Evolutionary conservation across 2,329 filamentous ascomycete species (phyloP), one percentile per base, ranked within the genome.

Genomic region (Blastomyces silverae): DNA sequence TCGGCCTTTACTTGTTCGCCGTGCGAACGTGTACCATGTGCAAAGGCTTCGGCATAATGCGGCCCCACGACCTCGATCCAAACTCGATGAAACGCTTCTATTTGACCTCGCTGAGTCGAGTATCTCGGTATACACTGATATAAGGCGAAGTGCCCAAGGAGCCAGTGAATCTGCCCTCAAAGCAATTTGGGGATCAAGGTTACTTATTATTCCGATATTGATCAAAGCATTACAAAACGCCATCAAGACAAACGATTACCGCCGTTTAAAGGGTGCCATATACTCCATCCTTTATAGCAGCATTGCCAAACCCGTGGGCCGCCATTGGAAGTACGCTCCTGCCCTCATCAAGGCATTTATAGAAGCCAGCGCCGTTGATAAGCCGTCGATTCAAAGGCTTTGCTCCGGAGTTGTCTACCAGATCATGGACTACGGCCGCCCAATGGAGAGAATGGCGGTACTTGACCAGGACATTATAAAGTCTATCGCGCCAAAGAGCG

Each of bases 31-130:
- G 1, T 99, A 99, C 74, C 92, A 97, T 72, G 83, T 97, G 64
- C 89, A 97, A 74, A 88, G 94, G n/a, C 82, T 96, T 61, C 91
- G 95, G 70, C 92, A 97, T 78, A 99, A 97, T 71, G 89, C 93
- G 37, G 88, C 91, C 1, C 90, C 93, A 25, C 85, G 94, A 62
- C 89, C 90, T 56, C 92, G 93, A 75, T 95, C 91, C 44, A 88
- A 92, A n/a, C 81, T 99, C 0, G 94, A 99, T 76, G 93, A 92
- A 75, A 84, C 82, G 17, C 79, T 99, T 15, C 81, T 99, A 1
- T 81, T 96, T 20, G 92, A 99, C 74, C 83, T 99, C 48, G 91
- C 92, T 5, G 85, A 95, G 70, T 97, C 93, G 0, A 92, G 90
- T 68, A 87, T 96, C 2, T 97, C 93, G 0, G 80, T 91, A 4